phyloP scores from a whole-genome alignment of 139 green algal species.

The Spirogloea muscicola region DNA sequence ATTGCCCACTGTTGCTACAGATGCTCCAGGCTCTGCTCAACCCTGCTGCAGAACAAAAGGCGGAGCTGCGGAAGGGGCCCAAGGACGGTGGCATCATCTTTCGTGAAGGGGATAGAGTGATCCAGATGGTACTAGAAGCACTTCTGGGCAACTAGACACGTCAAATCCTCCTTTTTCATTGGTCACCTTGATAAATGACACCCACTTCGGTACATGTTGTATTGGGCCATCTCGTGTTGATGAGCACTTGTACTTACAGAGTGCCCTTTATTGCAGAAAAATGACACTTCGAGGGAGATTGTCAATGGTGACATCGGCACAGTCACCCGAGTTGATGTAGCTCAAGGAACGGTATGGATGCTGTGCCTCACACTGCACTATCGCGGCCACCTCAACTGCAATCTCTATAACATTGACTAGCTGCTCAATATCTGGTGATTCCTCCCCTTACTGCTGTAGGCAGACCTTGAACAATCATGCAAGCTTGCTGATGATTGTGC shows the following conservation, averaged over 20 bases:
- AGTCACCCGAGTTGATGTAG: conserved; percentile 48
- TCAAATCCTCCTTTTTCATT: too few relatives aligned
- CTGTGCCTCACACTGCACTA: not conserved
- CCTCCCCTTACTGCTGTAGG: not conserved
- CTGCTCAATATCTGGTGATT: not conserved
- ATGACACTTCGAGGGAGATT: conserved; percentile 73
- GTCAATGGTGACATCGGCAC: conserved; percentile 78
- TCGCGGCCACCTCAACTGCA: not conserved
- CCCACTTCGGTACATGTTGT: too few relatives aligned
- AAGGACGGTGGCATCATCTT: conserved; percentile 21
- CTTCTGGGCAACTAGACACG: too few relatives aligned
- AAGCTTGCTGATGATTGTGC: not conserved
- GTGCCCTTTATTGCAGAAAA: too few relatives aligned
- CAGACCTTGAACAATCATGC: not conserved
- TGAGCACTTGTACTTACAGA: too few relatives aligned
- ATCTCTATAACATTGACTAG: not conserved
- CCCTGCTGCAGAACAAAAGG: conserved; percentile 38
- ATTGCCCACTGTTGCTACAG: too few relatives aligned
- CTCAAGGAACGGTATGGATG: not conserved
- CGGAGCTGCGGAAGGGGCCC: conserved; percentile 29
- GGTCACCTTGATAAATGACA: too few relatives aligned
- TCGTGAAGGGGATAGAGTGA: conserved; percentile 62
- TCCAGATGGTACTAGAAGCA: too few relatives aligned
- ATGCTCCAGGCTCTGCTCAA: conserved; percentile 69
- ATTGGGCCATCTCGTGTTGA: too few relatives aligned